These are phyloP conservation scores for Eutrema yunnanense DNA, from an alignment of 345 rosid genomes.

Conservation along the genomic window DNA sequence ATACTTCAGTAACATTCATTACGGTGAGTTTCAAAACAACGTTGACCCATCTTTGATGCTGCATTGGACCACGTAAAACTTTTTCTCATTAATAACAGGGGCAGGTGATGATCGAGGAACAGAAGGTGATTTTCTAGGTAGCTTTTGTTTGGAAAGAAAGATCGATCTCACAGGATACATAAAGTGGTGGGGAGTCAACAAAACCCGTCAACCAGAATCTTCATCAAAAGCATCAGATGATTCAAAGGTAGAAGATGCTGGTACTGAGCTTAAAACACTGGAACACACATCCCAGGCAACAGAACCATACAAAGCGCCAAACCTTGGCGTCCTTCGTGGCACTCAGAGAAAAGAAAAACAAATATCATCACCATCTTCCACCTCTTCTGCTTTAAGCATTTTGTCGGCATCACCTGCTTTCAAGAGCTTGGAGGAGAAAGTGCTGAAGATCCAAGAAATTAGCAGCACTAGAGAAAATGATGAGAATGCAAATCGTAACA, in stretches of 20 bases:
- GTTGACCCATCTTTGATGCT: background rate
- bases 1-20: constrained; percentile 59
- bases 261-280: constrained; percentile 68
- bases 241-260: constrained; percentile 55
- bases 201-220: constrained; percentile 62
- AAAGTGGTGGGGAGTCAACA: constrained; percentile 91
- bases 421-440: constrained; percentile 84
- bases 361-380: constrained; percentile 22
- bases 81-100: constrained; percentile 17
- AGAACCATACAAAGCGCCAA: constrained; percentile 87
- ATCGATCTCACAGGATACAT: constrained; percentile 77
- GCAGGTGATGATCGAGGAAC: constrained; percentile 71
- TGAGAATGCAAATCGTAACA: constrained; percentile 74
- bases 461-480: constrained; percentile 48
- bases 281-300: constrained; percentile 62
- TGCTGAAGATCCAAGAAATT: constrained; percentile 50
- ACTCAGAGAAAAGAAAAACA: constrained; percentile 45
- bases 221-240: constrained; percentile 60
- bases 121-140: constrained; percentile 64
- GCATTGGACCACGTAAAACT: constrained; percentile 3
- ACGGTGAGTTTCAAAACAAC: constrained; percentile 38
- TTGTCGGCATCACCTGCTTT: constrained; percentile 77
- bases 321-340: constrained; percentile 48
- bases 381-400: constrained; percentile 66
- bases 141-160: constrained; percentile 74